These are phyloP conservation scores for Aschersonia sp. DNA, from an alignment of 2,329 filamentous ascomycete genomes.

Conservation along the genomic window DNA sequence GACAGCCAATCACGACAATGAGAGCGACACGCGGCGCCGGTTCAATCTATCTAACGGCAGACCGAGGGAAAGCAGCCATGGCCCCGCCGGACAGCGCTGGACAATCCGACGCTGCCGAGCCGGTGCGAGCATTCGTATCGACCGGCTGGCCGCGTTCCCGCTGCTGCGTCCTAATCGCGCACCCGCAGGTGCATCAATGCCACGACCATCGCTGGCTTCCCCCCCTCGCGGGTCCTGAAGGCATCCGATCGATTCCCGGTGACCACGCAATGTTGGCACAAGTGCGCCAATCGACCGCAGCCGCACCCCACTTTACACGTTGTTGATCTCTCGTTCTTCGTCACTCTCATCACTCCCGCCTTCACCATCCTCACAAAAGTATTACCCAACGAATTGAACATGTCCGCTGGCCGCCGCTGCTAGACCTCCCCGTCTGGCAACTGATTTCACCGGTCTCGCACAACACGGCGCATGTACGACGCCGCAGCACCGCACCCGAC, in stretches of 20 bases:
- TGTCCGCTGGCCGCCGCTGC: slow-evolving; percentile 9
- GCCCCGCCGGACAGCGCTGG: no score
- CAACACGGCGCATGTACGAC: slow-evolving; percentile 3
- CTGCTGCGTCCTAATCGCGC: no score
- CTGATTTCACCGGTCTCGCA: slow-evolving; percentile 6
- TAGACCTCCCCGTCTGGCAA: slow-evolving; percentile 11
- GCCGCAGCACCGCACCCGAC: background rate
- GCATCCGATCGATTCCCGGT: no score
- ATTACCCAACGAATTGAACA: slow-evolving; percentile 1
- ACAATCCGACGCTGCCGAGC: background rate
- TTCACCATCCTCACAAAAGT: slow-evolving; percentile 2
- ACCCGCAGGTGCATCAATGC: no score
- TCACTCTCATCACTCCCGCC: background rate
- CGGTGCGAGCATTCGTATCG: background rate
- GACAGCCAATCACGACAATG: background rate
- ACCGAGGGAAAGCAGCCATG: no score
- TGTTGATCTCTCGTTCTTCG: background rate
- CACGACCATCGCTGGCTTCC: no score
- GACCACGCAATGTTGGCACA: no score
- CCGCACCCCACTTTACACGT: background rate
- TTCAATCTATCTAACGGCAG: background rate
- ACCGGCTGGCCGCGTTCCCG: no score
- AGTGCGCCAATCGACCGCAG: background rate
- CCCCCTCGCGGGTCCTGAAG: no score
- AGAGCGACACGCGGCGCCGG: background rate